Conservation (phyloP, 805 yeast genomes). For the Candida argentea region DNA sequence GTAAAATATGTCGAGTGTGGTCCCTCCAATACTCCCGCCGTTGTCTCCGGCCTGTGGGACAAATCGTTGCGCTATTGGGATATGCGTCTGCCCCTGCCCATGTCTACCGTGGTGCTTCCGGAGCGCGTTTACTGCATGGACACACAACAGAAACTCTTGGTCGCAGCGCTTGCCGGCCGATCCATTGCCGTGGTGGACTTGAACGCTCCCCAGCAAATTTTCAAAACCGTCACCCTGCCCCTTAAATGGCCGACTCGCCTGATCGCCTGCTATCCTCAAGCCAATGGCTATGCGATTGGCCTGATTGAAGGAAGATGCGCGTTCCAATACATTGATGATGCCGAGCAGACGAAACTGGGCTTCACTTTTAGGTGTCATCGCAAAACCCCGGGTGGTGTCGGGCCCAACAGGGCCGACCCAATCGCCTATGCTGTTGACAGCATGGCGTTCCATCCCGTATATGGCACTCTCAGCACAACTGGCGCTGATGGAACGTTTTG, state of each 20-base stretch:
- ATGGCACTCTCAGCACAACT: slow-evolving; percentile 88
- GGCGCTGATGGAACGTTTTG: slow-evolving; percentile 92
- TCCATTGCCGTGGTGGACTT: slow-evolving; percentile 71
- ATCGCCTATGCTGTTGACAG: slow-evolving; percentile 72
- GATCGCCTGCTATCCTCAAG: slow-evolving; percentile 79
- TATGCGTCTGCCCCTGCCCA: slow-evolving; percentile 71
- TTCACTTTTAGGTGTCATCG: slow-evolving; percentile 95
- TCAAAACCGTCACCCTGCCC: slow-evolving; percentile 65
- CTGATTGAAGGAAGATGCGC: slow-evolving; percentile 95
- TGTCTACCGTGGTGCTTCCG: slow-evolving; percentile 73
- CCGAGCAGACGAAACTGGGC: slow-evolving; percentile 58
- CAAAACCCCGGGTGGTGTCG: slow-evolving; percentile 38
- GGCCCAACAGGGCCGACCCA: slow-evolving; percentile 33
- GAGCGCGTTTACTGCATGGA: slow-evolving; percentile 92
- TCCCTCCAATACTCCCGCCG: slow-evolving; percentile 68
- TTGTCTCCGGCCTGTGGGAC: slow-evolving; percentile 95
- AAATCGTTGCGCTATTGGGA: slow-evolving; percentile 94
- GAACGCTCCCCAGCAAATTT: slow-evolving; percentile 73
- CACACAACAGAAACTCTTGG: slow-evolving; percentile 65
- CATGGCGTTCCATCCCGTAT: slow-evolving; percentile 76
- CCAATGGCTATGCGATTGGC: slow-evolving; percentile 87
- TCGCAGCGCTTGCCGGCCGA: slow-evolving; percentile 90
- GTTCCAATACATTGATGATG: slow-evolving; percentile 81
- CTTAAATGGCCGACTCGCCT: slow-evolving; percentile 84
- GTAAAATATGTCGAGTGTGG: slow-evolving; percentile 79